Base-by-base conservation (phyloP, 768 basidiomycete genomes). In the Leccinum uliginosum region DNA sequence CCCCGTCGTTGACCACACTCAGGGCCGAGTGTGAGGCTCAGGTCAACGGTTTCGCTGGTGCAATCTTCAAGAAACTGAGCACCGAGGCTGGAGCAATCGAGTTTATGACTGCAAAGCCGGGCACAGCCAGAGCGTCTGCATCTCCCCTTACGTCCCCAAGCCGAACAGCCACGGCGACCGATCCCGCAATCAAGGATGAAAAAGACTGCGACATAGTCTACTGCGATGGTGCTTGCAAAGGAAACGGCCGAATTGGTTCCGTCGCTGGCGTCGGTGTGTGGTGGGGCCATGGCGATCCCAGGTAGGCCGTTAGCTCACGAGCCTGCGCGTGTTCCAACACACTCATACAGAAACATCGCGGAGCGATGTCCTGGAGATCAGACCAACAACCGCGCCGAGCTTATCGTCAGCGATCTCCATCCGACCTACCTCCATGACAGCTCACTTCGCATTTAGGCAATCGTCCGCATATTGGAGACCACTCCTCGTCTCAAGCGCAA, bases 351-450 rank as follows among this genome's bases (percentile, higher is more conserved):
- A 55, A 96, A 95, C 63, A 66, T 93, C 3, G 79, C 85, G 2
- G 93, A 95, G 69, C 78, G 90, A 34, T 91, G 88, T 69, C 89
- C 89, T 4, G 91, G 91, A 3, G 79, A 75, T 54, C 91, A 93
- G 65, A 93, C 91, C 2, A 94, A 94, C 67, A 93, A 93, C 58
- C 75, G 93, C 27, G 94, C 93, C 11, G 94, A 97, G 68, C 77
- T 96, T 30, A 83, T 93, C 54, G 94, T 91, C 12, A 55, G 71
- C 12, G 9, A 55, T 54, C 23, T 82, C 77, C 15, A 21, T n/a
- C 54, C 26, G 10, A 4, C 24, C 26, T 19, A 53, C 48, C 45
- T 38, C 23, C 54, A 6, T 35, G 26, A n/a, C n/a, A 27, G 34
- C 23, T 56, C 17, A 56, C 32, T 21, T n/a, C 40, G 47, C 21